These are phyloP conservation scores for Saussurea involucrata DNA, from an alignment of 129 eudicot species.

Conservation along the genomic window DNA sequence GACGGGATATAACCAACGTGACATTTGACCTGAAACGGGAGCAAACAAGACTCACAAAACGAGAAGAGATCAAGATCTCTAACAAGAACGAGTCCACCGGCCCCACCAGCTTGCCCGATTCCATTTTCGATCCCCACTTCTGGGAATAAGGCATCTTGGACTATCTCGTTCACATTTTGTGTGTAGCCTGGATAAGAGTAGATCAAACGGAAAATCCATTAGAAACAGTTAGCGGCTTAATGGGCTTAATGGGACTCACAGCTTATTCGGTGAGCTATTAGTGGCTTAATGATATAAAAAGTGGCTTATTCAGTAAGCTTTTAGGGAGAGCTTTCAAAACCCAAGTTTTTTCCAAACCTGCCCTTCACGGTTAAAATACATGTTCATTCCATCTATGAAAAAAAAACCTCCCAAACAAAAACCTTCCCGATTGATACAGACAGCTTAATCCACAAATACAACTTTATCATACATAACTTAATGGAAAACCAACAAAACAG, in stretches of 20 bases:
- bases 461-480: background rate
- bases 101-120: conserved; percentile 86
- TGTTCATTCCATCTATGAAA: background rate
- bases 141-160: conserved; percentile 88
- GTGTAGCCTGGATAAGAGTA: conserved; percentile 53
- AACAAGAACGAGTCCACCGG: conserved; percentile 88
- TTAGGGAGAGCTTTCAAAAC: background rate
- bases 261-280: background rate
- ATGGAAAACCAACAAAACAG: too few relatives aligned
- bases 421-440: background rate
- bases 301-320: background rate
- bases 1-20: conserved; percentile 90
- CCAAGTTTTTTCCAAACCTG: background rate
- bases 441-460: background rate
- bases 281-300: background rate
- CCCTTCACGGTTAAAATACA: background rate
- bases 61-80: conserved; percentile 91
- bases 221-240: background rate
- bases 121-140: conserved; percentile 81
- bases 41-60: conserved; percentile 86
- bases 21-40: conserved; percentile 92
- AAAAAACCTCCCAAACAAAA: background rate
- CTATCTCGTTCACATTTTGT: conserved; percentile 77
- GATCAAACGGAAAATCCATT: background rate
- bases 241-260: background rate